Evolutionary conservation across 2,329 filamentous ascomycete species (phyloP).

Genomic region (Aspergillus sp.): DNA sequence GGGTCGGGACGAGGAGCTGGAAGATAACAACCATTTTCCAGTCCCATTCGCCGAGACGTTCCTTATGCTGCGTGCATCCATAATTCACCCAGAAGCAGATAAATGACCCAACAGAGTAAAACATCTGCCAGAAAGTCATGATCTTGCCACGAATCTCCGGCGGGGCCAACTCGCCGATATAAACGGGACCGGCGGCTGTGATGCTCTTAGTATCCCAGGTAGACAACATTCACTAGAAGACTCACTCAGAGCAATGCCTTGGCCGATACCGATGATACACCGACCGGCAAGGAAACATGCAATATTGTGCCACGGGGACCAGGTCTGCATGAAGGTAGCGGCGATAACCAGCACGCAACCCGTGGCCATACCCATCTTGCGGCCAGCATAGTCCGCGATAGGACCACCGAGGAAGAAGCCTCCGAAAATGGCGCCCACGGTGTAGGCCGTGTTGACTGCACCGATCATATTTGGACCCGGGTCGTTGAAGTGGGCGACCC

Average conservation of each 20-base stretch:
- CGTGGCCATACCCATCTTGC: conserved; percentile 62
- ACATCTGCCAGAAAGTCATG: conserved; percentile 69
- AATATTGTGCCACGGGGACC: conserved; percentile 58
- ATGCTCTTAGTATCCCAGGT: neutral
- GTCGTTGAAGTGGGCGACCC: conserved; percentile 61
- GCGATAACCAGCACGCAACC: conserved; percentile 65
- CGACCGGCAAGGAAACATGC: conserved; percentile 67
- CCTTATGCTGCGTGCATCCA: conserved; percentile 56
- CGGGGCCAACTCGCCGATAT: conserved; percentile 67
- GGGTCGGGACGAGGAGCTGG: conserved; percentile 63
- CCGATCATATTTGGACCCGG: conserved; percentile 47
- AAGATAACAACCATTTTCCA: conserved; percentile 72
- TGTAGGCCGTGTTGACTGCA: conserved; percentile 66
- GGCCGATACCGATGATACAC: conserved; percentile 67
- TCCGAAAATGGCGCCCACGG: conserved; percentile 66
- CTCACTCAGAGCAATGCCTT: conserved; percentile 63
- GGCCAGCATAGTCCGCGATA: conserved; percentile 59
- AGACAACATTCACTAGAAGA: no score
- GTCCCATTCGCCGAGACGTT: conserved; percentile 65
- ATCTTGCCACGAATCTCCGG: conserved; percentile 63
- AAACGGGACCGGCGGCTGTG: conserved; percentile 62
- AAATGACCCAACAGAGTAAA: conserved; percentile 64
- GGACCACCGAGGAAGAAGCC: conserved; percentile 69
- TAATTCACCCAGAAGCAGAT: conserved; percentile 67
- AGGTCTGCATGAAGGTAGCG: conserved; percentile 67